Evolutionary conservation across 208 protist species (phyloP).

Genomic region (Jaenimonas drosophilae): DNA sequence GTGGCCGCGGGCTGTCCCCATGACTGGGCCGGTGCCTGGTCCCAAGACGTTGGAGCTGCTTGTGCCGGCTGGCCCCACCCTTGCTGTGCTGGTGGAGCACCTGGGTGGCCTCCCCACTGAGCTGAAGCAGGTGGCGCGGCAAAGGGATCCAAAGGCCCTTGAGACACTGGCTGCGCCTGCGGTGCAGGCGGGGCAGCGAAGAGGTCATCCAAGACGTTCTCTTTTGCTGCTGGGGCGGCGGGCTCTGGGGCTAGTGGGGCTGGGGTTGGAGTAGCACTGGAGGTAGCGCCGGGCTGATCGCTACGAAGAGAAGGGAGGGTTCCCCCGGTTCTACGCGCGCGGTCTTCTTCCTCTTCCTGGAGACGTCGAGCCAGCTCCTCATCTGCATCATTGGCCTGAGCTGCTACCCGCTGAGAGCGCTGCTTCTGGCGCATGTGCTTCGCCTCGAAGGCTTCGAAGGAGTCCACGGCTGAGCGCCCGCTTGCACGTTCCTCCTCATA

Average conservation of each 20-base stretch:
- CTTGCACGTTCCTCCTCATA: slow-evolving; percentile 72
- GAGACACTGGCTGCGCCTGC: background rate
- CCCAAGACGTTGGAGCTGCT: slow-evolving; percentile 2
- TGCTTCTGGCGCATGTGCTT: slow-evolving; percentile 12
- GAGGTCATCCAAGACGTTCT: slow-evolving; percentile 60
- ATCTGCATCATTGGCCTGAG: slow-evolving; percentile 26
- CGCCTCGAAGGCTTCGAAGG: slow-evolving; percentile 42
- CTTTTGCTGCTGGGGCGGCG: slow-evolving; percentile 4
- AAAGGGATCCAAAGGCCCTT: slow-evolving; percentile 33
- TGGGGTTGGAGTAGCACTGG: background rate
- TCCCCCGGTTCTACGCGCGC: slow-evolving; percentile 19
- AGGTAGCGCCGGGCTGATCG: slow-evolving; percentile 1
- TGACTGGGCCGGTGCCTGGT: background rate
- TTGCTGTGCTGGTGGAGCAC: slow-evolving; percentile 6
- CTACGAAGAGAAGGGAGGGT: slow-evolving; percentile 23
- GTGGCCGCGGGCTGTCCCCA: background rate
- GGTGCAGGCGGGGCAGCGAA: slow-evolving; percentile 31
- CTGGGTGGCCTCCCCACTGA: slow-evolving; percentile 8
- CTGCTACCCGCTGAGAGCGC: slow-evolving; percentile 4
- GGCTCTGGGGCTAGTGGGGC: background rate
- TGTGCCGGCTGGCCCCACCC: background rate
- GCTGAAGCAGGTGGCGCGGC: slow-evolving; percentile 33
- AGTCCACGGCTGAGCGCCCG: slow-evolving; percentile 56
- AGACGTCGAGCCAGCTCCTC: slow-evolving; percentile 58
- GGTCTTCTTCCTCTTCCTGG: slow-evolving; percentile 67